Percentiles rank a stretch among this genome's conserved stretches.
These are phyloP conservation scores for Spiromastix sp. DNA, from an alignment of 2,329 filamentous ascomycete species.

Conservation along the genomic window DNA sequence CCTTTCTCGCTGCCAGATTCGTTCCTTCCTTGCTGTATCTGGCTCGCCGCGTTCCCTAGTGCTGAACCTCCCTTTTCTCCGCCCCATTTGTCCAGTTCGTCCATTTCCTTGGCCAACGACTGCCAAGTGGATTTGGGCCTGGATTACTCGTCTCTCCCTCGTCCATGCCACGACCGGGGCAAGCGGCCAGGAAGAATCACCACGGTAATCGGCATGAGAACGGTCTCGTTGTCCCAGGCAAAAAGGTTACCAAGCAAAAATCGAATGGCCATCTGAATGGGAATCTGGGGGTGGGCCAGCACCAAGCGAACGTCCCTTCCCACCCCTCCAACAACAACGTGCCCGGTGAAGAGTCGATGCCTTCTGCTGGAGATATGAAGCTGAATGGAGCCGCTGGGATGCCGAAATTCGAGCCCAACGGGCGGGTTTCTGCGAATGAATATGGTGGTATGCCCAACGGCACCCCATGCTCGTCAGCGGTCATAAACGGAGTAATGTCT, in stretches of 20 bases:
- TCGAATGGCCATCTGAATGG: constrained; percentile 47
- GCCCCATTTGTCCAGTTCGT: constrained; percentile 13
- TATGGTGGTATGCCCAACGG: constrained; percentile 27
- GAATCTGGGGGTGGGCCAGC: constrained; percentile 33
- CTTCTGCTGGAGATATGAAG: constrained; percentile 17
- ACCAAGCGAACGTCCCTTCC: constrained; percentile 26
- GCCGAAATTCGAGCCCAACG: constrained; percentile 25
- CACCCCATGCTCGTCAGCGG: constrained; percentile 21
- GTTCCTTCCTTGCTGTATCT: too few species aligned
- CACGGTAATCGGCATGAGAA: constrained; percentile 74
- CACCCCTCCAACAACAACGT: constrained; percentile 27
- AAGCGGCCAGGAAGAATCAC: constrained; percentile 46
- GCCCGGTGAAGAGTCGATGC: constrained; percentile 16
- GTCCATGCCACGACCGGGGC: constrained; percentile 41
- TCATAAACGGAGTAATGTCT: constrained; percentile 21
- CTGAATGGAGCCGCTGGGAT: constrained; percentile 20
- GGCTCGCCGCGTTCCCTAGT: too few species aligned
- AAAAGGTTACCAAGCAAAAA: constrained; percentile 52
- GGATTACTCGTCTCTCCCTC: constrained; percentile 28
- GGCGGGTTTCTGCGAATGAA: constrained; percentile 24
- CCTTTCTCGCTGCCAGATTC: too few species aligned
- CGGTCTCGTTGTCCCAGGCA: constrained; percentile 71
- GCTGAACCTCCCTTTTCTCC: too few species aligned
- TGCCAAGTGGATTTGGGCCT: constrained; percentile 40
- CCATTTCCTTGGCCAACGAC: constrained; percentile 37